These are phyloP conservation scores for Fremontodendron californicum DNA, from an alignment of 345 rosid genomes.

Conservation along the genomic window DNA sequence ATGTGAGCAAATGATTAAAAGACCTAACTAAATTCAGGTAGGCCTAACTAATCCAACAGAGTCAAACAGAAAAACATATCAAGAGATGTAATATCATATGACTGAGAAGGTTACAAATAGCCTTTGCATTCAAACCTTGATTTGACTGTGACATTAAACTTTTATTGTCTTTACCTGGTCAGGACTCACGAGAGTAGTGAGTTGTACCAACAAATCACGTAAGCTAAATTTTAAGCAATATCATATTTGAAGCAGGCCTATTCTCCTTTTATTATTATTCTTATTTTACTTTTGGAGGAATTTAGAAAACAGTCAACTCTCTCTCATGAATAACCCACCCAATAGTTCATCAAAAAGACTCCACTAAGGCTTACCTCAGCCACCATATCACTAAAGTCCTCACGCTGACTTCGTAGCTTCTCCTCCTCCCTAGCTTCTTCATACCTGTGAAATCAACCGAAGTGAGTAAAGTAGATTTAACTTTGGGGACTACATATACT, in stretches of 20 bases:
- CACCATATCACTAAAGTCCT: constrained; percentile 98
- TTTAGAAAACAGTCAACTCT: neutral
- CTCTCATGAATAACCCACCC: neutral
- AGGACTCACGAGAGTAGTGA: neutral
- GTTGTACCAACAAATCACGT: neutral
- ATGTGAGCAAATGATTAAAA: neutral
- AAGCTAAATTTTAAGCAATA: neutral
- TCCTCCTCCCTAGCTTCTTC: constrained; percentile 99
- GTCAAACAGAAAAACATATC: neutral
- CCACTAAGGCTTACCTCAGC: constrained; percentile 61
- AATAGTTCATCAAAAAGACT: neutral
- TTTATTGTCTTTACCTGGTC: too few species aligned
- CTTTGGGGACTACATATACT: neutral
- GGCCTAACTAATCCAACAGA: neutral
- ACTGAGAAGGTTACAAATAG: neutral
- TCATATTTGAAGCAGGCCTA: neutral
- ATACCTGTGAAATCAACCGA: constrained; percentile 44
- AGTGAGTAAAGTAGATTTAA: neutral
- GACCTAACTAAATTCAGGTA: neutral
- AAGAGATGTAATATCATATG: neutral
- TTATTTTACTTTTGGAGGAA: neutral
- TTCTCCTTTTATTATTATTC: neutral
- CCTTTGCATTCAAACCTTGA: neutral
- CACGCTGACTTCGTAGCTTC: constrained; percentile 84
- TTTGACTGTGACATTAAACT: neutral